Conservation (phyloP, 805 yeast species). For the Candida jianshihensis region DNA sequence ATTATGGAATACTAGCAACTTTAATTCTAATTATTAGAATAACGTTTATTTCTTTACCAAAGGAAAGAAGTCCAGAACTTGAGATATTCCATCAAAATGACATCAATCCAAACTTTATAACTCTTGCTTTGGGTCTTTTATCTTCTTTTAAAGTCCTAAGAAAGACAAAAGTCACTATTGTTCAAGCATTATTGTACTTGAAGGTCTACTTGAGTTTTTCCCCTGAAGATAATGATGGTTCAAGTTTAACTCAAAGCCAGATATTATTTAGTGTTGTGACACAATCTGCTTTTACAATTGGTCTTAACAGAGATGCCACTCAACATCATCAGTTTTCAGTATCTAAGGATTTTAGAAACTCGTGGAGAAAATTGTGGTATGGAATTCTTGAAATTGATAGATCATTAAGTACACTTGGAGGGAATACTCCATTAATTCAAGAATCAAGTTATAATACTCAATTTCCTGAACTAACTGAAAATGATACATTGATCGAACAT, state of each 20-base stretch:
- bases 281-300: constrained; percentile 39
- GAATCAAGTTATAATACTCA: constrained; percentile 10
- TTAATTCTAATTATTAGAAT: constrained; percentile 36
- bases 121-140: constrained; percentile 32
- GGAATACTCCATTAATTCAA: constrained; percentile 17
- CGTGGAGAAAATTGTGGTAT: constrained; percentile 21
- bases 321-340: constrained; percentile 14
- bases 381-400: constrained; percentile 20
- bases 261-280: constrained; percentile 30
- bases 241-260: constrained; percentile 35
- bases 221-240: constrained; percentile 45
- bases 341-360: constrained; percentile 12
- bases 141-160: constrained; percentile 35
- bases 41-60: constrained; percentile 33
- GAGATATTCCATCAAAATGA: constrained; percentile 28
- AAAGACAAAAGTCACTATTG: constrained; percentile 30
- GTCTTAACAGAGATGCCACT: constrained; percentile 42
- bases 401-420: constrained; percentile 15
- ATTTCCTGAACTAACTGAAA: constrained; percentile 7
- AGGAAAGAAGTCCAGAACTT: constrained; percentile 15
- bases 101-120: constrained; percentile 29
- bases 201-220: constrained; percentile 34
- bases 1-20: constrained; percentile 33
- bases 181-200: constrained; percentile 38
- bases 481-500: constrained; percentile 6